phyloP scores from a whole-genome alignment of 2,329 filamentous ascomycete species.

The Sordariomycetes sp. region DNA sequence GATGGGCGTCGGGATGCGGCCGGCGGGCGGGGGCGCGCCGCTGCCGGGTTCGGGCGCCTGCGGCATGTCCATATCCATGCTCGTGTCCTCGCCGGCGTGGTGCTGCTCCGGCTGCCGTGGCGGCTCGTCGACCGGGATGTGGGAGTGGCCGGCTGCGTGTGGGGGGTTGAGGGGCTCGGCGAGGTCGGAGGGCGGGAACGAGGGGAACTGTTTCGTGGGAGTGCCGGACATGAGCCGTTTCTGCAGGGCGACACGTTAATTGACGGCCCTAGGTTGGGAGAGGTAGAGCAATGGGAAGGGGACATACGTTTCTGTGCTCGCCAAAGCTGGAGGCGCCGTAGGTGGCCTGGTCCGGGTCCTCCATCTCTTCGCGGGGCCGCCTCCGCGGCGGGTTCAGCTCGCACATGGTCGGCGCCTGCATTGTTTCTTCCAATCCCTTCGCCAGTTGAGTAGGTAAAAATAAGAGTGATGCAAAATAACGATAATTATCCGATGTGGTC shows the following conservation, averaged over 20 bases:
- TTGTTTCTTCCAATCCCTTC: neutral
- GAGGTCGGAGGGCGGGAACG: constrained; percentile 21
- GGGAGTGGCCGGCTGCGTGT: constrained; percentile 6
- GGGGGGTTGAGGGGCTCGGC: constrained; percentile 25
- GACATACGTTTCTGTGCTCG: neutral
- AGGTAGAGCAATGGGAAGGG: neutral
- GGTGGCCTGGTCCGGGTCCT: neutral
- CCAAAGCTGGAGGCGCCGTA: neutral
- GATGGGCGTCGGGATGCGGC: constrained; percentile 49
- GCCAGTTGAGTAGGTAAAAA: neutral
- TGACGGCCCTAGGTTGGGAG: neutral
- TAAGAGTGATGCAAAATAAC: neutral
- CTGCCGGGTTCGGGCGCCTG: constrained; percentile 7
- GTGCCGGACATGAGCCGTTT: constrained; percentile 42
- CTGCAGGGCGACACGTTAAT: constrained; percentile 17
- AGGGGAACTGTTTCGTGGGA: constrained; percentile 26
- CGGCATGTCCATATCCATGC: constrained; percentile 42
- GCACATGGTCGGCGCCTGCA: neutral
- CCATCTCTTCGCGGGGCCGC: neutral
- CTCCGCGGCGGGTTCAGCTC: neutral
- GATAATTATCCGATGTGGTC: neutral
- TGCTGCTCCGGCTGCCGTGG: neutral
- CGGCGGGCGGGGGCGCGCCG: constrained; percentile 15
- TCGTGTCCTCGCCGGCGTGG: constrained; percentile 19
- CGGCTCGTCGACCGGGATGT: neutral